Percentiles rank a stretch among this genome's conserved stretches.
Evolutionary conservation across 305 asterid species (phyloP).

Genomic region (Withania somnifera): DNA sequence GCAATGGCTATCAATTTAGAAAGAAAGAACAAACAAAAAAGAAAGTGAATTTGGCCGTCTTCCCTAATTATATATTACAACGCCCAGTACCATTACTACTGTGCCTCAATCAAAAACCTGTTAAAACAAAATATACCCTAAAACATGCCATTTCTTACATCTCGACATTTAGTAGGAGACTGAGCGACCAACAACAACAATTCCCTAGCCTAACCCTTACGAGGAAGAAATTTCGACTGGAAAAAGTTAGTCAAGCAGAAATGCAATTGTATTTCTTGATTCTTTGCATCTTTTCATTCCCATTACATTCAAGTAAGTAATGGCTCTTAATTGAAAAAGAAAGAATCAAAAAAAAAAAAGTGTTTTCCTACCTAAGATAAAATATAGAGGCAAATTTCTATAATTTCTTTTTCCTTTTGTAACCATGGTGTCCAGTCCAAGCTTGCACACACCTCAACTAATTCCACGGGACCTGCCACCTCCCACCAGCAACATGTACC

Average conservation of each 20-base stretch:
- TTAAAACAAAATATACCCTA: background rate
- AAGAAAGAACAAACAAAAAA: too few species aligned
- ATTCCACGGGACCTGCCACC: too few species aligned
- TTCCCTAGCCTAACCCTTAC: background rate
- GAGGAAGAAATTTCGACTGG: background rate
- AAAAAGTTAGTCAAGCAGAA: background rate
- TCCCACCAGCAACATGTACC: too few species aligned
- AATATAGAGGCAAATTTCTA: background rate
- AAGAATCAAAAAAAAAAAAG: background rate
- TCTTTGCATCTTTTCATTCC: background rate
- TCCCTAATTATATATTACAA: too few species aligned
- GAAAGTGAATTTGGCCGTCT: too few species aligned
- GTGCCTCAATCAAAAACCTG: background rate
- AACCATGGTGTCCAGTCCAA: too few species aligned
- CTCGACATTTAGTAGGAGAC: background rate
- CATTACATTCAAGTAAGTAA: background rate
- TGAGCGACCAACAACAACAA: background rate
- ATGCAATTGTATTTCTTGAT: background rate
- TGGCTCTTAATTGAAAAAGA: background rate
- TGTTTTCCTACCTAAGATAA: background rate
- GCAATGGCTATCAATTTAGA: too few species aligned
- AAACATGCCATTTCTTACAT: background rate
- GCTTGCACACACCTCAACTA: too few species aligned
- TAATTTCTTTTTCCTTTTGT: too few species aligned
- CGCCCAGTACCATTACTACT: background rate